Evolutionary conservation across 2,329 filamentous ascomycete genomes (phyloP).

Genomic region (Verticillium albo-atrum): DNA sequence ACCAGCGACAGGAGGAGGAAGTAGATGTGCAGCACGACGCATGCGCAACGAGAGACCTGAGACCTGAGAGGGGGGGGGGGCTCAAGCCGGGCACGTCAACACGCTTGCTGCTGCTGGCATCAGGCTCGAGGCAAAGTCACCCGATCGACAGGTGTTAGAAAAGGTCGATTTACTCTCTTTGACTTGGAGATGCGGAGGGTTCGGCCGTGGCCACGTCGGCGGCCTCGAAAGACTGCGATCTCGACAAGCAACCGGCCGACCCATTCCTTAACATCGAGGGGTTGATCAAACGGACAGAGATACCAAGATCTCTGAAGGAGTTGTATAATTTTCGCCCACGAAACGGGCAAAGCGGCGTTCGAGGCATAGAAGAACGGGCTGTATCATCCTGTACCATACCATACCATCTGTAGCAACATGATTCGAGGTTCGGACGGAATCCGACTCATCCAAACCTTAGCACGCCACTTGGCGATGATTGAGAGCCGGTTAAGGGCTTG

Average conservation of each 20-base stretch:
- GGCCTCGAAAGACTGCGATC: no score
- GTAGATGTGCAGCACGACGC: slow-evolving; percentile 13
- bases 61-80: no score
- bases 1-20: slow-evolving; percentile 22
- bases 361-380: neutral
- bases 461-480: neutral
- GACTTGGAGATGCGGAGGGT: no score
- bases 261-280: neutral
- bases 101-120: no score
- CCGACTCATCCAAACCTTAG: neutral
- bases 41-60: neutral
- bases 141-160: no score
- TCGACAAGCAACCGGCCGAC: neutral
- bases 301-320: neutral
- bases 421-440: neutral
- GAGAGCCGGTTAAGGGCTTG: no score
- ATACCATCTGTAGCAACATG: neutral
- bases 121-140: no score
- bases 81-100: no score
- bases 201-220: neutral
- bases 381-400: neutral
- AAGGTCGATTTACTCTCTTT: no score
- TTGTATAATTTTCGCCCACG: neutral
- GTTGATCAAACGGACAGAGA: no score
- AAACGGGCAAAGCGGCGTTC: neutral